These are phyloP conservation scores for Centella asiatica DNA, from an alignment of 129 eudicot genomes.

Conservation along the genomic window DNA sequence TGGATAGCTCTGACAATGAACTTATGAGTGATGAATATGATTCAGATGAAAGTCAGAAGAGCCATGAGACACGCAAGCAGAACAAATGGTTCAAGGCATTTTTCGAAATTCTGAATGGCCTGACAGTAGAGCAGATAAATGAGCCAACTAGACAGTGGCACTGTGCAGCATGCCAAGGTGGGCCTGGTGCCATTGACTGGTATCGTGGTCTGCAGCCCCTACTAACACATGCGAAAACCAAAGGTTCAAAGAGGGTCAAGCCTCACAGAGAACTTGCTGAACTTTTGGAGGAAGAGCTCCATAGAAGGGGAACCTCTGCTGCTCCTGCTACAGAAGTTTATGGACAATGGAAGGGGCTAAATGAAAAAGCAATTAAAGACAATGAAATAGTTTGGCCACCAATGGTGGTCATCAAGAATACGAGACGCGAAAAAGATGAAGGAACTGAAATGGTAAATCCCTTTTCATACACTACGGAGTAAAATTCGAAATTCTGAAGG, in stretches of 20 bases:
- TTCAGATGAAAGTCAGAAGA: conserved; percentile 61
- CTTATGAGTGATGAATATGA: conserved; percentile 58
- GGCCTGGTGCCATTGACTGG: conserved; percentile 94
- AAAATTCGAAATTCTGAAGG: no score
- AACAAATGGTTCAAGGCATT: conserved; percentile 45
- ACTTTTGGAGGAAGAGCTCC: conserved; percentile 70
- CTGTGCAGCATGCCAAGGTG: conserved; percentile 86
- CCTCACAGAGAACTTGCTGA: conserved; percentile 65
- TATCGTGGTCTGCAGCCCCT: conserved; percentile 73
- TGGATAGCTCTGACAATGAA: conserved; percentile 21
- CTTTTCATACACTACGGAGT: not conserved
- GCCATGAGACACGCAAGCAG: conserved; percentile 58
- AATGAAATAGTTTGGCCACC: conserved; percentile 57
- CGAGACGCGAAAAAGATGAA: conserved; percentile 60
- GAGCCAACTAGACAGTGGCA: conserved; percentile 85
- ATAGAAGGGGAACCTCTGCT: conserved; percentile 31
- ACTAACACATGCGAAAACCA: conserved; percentile 64
- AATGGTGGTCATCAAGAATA: conserved; percentile 74
- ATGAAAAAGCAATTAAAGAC: conserved; percentile 6
- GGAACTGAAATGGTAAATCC: conserved; percentile 50
- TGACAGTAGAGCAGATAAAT: conserved; percentile 49
- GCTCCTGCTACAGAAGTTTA: no score
- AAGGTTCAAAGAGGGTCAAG: conserved; percentile 61
- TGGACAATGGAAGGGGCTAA: conserved; percentile 65
- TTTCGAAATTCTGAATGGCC: conserved; percentile 38